A percentile compares a stretch with the other conserved stretches of the same genome.
Conservation (phyloP, 257 asterid genomes). For the Lantana camara region DNA sequence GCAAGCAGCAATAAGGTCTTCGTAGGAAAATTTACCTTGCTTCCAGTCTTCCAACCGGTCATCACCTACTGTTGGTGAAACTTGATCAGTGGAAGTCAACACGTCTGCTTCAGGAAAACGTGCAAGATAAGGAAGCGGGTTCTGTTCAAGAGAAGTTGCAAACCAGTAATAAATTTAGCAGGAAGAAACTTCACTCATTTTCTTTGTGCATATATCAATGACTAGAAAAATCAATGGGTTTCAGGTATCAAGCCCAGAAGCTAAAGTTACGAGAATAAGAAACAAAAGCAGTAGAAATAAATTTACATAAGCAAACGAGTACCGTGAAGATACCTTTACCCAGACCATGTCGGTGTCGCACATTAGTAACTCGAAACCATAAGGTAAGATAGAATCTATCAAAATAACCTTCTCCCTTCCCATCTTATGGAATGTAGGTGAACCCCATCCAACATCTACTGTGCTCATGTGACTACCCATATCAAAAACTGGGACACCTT, state of each 20-base stretch:
- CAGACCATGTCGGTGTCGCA: constrained; percentile 99
- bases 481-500: constrained; percentile 94
- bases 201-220: not conserved
- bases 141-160: constrained; percentile 56
- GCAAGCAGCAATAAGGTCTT: constrained; percentile 31
- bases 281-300: constrained; percentile 6
- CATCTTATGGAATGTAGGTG: constrained; percentile 93
- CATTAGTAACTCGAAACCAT: constrained; percentile 90
- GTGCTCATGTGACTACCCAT: constrained; percentile 99
- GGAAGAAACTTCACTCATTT: constrained; percentile 6
- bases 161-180: constrained; percentile 27
- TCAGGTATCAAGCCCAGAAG: not conserved
- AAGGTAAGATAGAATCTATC: constrained; percentile 83
- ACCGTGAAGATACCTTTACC: constrained; percentile 75
- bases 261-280: constrained; percentile 10
- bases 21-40: constrained; percentile 57
- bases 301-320: constrained; percentile 21
- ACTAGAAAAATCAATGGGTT: constrained; percentile 11
- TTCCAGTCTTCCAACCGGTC: constrained; percentile 92
- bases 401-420: constrained; percentile 93
- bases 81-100: constrained; percentile 93
- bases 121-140: constrained; percentile 94
- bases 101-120: constrained; percentile 98
- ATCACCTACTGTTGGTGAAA: constrained; percentile 86
- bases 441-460: constrained; percentile 97